A percentile compares a stretch with the other conserved stretches of the same genome.
Conservation (phyloP, 2,329 filamentous ascomycete species). For the Apiospora saccharicola region DNA sequence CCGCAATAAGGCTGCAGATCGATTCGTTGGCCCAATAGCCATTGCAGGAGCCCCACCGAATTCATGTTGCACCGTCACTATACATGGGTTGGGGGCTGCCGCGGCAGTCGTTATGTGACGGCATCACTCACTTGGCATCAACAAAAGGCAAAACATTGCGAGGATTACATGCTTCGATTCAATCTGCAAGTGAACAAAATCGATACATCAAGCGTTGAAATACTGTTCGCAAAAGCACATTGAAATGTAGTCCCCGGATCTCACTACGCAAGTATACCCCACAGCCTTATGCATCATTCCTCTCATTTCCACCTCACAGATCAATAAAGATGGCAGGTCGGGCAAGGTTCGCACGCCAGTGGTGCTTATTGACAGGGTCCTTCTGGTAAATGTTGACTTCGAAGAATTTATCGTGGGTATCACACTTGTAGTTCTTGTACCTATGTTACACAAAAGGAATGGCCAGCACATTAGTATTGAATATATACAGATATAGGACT, state of each 20-base stretch:
- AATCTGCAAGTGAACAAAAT: neutral
- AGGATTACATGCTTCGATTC: neutral
- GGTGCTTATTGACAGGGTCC: constrained; percentile 52
- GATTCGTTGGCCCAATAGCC: neutral
- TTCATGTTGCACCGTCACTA: too few relatives aligned
- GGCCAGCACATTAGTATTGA: neutral
- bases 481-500: neutral
- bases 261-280: neutral
- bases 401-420: constrained; percentile 53
- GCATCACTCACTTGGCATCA: neutral
- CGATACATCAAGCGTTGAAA: fast-evolving
- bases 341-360: constrained; percentile 53
- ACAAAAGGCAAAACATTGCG: neutral
- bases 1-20: neutral
- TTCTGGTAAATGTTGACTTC: constrained; percentile 58
- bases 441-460: constrained; percentile 34
- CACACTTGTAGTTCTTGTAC: constrained; percentile 57
- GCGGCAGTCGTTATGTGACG: neutral
- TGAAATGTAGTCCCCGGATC: neutral
- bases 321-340: constrained; percentile 50
- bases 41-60: neutral
- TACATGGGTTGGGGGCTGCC: neutral
- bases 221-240: neutral
- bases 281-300: too few relatives aligned
- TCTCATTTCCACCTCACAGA: constrained; percentile 32